Base-by-base conservation (phyloP, 2,329 filamentous ascomycete genomes). In the Parasarocladium wereldwijsianum region DNA sequence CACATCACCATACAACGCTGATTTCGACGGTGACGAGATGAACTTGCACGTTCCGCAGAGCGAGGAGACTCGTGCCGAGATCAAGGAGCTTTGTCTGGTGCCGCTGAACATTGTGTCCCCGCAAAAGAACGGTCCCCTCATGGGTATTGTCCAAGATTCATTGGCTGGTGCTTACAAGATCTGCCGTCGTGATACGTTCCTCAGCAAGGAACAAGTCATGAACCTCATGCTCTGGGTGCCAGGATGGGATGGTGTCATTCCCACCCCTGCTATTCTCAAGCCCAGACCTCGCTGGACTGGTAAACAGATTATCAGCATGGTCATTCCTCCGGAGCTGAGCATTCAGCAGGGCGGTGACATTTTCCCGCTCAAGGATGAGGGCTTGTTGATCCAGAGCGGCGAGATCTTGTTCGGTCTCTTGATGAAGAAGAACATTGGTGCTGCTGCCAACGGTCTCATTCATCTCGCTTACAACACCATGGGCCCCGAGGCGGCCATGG, bases 1-100 rank as follows among this genome's bases (percentile, higher is more conserved):
- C 47, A 98, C 92, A 1, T 93, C 86, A 17, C 90, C 90, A 0
- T 99, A 99, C 66, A 99, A 99, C 60, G 90, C 90, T 44, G 90
- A 98, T 81, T 98, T 98, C 59, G 90, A 98, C 49, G 90, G 90
- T 59, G 90, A 98, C 53, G 90, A 99, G 58, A 99, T 99, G 90
- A 99, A 99, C 51, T 73, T 99, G 60, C 90, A 99, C 69, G 92
- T 98, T 31, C 92, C 90, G 4, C 90, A 99, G 49, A 90, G 82
- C 21, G 86, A 98, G 49, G 92, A 99, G 55, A 92, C 92, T 19
- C 80, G 90, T 36, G 85, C 92, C 26, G 90, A 99, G 55, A 74
- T 98, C 43, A 83, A 76, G 53, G 79, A 96, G 50, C 70, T 99
- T 10, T 96, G 87, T 53, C 79, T 96, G 69, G 90, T 99, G n/a